phyloP scores from a whole-genome alignment of 169 alveolate species.

The Eimeria zaria region DNA sequence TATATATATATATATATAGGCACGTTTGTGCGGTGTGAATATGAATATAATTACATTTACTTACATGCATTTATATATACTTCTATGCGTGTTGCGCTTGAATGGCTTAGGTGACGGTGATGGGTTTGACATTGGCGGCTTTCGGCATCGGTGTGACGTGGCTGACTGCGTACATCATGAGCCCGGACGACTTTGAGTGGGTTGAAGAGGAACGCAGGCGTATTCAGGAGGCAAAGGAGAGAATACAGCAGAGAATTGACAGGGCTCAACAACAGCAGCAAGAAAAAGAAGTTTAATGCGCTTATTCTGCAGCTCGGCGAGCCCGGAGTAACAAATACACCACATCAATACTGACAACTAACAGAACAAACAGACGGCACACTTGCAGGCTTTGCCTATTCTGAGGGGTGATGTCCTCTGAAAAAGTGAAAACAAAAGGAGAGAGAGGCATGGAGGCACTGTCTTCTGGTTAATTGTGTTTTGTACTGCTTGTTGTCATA shows the following conservation, averaged over 20 bases:
- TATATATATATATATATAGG: background rate
- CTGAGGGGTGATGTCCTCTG: no score
- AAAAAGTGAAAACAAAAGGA: no score
- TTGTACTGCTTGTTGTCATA: no score
- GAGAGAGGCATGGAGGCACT: no score
- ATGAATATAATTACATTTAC: no score
- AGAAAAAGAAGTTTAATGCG: background rate
- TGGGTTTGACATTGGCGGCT: constrained; percentile 35
- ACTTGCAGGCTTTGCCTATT: no score
- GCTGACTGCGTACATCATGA: constrained; percentile 76
- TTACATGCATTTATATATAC: no score
- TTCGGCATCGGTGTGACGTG: constrained; percentile 41
- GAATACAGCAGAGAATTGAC: background rate
- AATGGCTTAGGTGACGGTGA: constrained; percentile 22
- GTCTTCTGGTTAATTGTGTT: no score
- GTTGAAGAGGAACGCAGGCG: constrained; percentile 83
- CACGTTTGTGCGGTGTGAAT: no score
- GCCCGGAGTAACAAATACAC: no score
- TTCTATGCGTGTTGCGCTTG: background rate
- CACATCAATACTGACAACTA: no score
- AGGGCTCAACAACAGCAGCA: background rate
- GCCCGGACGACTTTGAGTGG: constrained; percentile 85
- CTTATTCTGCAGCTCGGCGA: background rate
- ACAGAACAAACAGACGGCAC: no score
- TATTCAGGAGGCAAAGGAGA: constrained; percentile 37